Evolutionary conservation across 1,139 yeast genomes (phyloP), one percentile per base, ranked within the genome.

Genomic region (Suhomyces choctaworum): DNA sequence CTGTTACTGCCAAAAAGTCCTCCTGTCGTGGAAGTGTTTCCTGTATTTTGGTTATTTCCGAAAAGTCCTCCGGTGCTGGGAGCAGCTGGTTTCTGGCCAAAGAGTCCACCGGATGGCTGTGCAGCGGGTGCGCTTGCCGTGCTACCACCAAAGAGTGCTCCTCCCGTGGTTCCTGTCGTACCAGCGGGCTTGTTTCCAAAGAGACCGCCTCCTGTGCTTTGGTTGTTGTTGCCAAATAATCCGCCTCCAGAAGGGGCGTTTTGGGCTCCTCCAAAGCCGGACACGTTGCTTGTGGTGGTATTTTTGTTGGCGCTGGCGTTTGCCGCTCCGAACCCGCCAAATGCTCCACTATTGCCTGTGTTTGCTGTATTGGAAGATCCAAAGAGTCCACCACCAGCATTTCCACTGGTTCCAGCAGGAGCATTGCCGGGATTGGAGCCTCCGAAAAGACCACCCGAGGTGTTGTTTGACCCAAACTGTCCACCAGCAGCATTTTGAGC

Each of bases 301-400:
- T 21, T 31, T 16, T 16, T 16, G 23, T 11, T 26, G 1, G 34
- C 14, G 13, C 12, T 31, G 28, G 27, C 5, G 26, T 50, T 37
- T 31, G 32, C 11, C 6, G 37, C 23, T 10, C 48, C 50, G 25
- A 48, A 45, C 8, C 46, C 36, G 11, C 20, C 20, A 17, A 17
- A 17, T 2, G 42, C 40, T 9, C 40, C 34, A 8, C 25, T 35
- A 43, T 29, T 36, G 35, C 37, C 32, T 33, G 29, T 28, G 22
- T n/a, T 36, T 28, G 26, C 25, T 11, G 25, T 22, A 22, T 22
- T 35, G 24, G 36, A 22, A 2, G 40, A 24, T 22, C 48, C 51
- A 31, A 48, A 43, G n/a, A 48, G 34, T 2, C 48, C 48, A 9
- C 48, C 45, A 21, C 32, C 20, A n/a, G 31, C n/a, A n/a, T n/a